Percentiles rank a stretch among this genome's conserved stretches.
phyloP scores from a whole-genome alignment of 2,329 filamentous ascomycete species.

The Bipolaris sorokiniana region DNA sequence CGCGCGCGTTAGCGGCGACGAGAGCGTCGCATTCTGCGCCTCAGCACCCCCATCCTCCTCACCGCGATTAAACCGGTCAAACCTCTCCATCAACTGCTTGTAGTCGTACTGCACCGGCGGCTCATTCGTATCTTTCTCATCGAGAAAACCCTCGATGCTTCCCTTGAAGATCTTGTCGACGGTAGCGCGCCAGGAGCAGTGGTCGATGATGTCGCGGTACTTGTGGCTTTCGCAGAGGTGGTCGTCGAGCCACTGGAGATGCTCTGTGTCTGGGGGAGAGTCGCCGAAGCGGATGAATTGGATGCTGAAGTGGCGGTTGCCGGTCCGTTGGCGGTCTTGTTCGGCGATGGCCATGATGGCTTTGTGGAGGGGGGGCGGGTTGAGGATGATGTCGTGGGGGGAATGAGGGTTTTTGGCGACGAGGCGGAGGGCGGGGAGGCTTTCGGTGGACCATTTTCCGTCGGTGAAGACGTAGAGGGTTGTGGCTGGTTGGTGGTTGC shows the following conservation, averaged over 20 bases:
- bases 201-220: slow-evolving; percentile 25
- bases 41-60: too few relatives aligned
- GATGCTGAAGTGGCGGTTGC: slow-evolving; percentile 20
- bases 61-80: neutral
- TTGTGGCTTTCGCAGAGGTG: neutral
- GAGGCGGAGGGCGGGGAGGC: too few relatives aligned
- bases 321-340: neutral
- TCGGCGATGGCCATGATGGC: neutral
- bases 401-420: neutral
- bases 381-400: neutral
- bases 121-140: neutral
- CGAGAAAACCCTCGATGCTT: slow-evolving; percentile 11
- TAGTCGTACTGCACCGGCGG: neutral
- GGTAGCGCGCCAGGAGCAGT: slow-evolving; percentile 19
- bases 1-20: too few relatives aligned
- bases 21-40: too few relatives aligned
- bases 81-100: neutral
- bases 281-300: slow-evolving; percentile 27
- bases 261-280: neutral
- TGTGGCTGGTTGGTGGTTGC: neutral
- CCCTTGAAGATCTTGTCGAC: slow-evolving; percentile 26
- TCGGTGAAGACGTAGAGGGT: neutral
- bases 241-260: slow-evolving; percentile 1
- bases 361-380: neutral
- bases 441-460: neutral